These are phyloP conservation scores for Coemansia sp. DNA, from an alignment of 192 early-diverging fungal genomes.

Conservation along the genomic window DNA sequence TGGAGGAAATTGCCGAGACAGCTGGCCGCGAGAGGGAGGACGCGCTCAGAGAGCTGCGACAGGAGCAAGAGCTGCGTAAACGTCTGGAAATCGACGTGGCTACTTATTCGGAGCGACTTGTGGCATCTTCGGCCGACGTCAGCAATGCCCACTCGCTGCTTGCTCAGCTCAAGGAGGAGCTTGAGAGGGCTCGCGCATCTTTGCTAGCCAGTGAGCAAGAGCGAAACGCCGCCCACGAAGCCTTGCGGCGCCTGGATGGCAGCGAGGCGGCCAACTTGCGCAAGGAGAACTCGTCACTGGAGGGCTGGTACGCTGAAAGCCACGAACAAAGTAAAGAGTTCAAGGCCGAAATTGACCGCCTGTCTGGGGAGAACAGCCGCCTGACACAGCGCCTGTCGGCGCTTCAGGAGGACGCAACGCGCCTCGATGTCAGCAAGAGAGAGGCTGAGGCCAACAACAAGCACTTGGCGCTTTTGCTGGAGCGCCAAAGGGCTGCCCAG, in stretches of 20 bases:
- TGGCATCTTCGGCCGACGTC: slow-evolving; percentile 17
- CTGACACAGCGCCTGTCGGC: slow-evolving; percentile 27
- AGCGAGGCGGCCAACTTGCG: slow-evolving; percentile 44
- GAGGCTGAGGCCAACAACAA: slow-evolving; percentile 26
- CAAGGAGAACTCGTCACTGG: slow-evolving; percentile 37
- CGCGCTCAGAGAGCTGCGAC: slow-evolving; percentile 33
- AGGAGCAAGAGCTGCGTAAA: slow-evolving; percentile 32
- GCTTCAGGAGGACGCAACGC: slow-evolving; percentile 31
- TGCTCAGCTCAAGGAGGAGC: slow-evolving; percentile 40
- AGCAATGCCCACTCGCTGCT: slow-evolving; percentile 30
- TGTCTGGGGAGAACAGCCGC: slow-evolving; percentile 55
- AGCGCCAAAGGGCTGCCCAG: slow-evolving; percentile 24
- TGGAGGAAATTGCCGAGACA: slow-evolving; percentile 43
- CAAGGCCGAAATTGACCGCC: slow-evolving; percentile 33
- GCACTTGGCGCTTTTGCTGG: slow-evolving; percentile 24
- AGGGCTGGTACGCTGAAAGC: slow-evolving; percentile 49
- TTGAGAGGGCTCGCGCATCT: slow-evolving; percentile 32
- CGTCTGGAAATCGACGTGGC: slow-evolving; percentile 50
- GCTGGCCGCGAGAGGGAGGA: slow-evolving; percentile 49
- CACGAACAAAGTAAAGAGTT: slow-evolving; percentile 37
- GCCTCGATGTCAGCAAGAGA: slow-evolving; percentile 27
- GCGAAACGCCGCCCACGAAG: slow-evolving; percentile 31
- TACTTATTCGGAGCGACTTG: slow-evolving; percentile 20
- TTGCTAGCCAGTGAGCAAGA: slow-evolving; percentile 39
- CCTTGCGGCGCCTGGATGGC: slow-evolving; percentile 34